Evolutionary conservation across 805 yeast species (phyloP), one percentile per base, ranked within the genome.

Genomic region (Metschnikowia continentalis): DNA sequence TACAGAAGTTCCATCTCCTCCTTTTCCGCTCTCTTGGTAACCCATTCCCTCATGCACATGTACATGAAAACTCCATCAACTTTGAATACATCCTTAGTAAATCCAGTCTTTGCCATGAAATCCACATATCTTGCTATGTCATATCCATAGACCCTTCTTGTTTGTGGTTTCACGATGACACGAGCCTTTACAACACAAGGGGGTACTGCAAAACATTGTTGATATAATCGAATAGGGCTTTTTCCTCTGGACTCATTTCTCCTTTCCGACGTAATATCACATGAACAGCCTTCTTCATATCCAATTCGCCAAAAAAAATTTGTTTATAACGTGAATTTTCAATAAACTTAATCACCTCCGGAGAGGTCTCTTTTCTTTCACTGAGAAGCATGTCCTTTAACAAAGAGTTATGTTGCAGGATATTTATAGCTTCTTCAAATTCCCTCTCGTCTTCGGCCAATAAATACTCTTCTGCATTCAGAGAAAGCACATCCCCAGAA

Each of bases 91-190:
- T 11, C 14, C 17, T 13, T 17, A 17, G 35, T 8, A 17, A 36
- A 10, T 7, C 4, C 23, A 13, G 30, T 30, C 3, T 36, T 35
- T 7, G 51, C 47, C 47, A 42, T 37, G 26, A n/a, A 48, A 11
- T 23, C 15, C 6, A 48, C 43, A 22, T 32, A 48, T 17, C 37
- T 35, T 7, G 43, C 36, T 6, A 42, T 48, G 26, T 42, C 42
- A n/a, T n/a, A n/a, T n/a, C n/a, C n/a, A n/a, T n/a, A n/a, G n/a
- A n/a, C n/a, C n/a, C n/a, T n/a, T n/a, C n/a, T n/a, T n/a, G n/a
- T n/a, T n/a, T n/a, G n/a, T n/a, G n/a, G n/a, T n/a, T n/a, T n/a
- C n/a, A n/a, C n/a, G n/a, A n/a, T n/a, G n/a, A n/a, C n/a, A n/a
- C n/a, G n/a, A n/a, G n/a, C n/a, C n/a, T n/a, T n/a, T n/a, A n/a